Percentiles rank a stretch among this genome's conserved stretches.
These are phyloP conservation scores for Coemansia sp. DNA, from an alignment of 192 early-diverging fungal species.

Conservation along the genomic window DNA sequence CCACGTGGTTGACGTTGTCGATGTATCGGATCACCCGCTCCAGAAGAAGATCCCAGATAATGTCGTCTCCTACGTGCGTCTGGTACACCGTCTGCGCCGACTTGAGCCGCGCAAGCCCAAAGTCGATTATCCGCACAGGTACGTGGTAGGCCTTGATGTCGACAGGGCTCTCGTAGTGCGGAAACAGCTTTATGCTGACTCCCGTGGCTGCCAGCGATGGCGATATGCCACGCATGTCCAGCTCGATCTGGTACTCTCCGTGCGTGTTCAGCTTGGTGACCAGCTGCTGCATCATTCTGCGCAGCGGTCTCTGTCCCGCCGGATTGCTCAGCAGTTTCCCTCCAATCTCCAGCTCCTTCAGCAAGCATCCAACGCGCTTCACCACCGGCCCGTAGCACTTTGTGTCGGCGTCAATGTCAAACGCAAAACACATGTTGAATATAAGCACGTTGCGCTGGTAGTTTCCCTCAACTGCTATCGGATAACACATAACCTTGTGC, in stretches of 20 bases:
- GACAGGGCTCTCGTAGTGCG: constrained; percentile 34
- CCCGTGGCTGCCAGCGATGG: constrained; percentile 37
- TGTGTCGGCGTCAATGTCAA: constrained; percentile 80
- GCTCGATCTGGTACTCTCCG: constrained; percentile 50
- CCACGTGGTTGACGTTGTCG: constrained; percentile 84
- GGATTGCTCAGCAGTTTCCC: constrained; percentile 39
- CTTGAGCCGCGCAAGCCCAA: constrained; percentile 34
- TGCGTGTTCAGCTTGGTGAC: constrained; percentile 47
- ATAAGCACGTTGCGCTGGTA: constrained; percentile 81
- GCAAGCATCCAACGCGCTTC: constrained; percentile 76
- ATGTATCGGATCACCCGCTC: constrained; percentile 72
- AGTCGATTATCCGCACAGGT: constrained; percentile 40
- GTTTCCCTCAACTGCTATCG: constrained; percentile 41
- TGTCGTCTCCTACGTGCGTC: constrained; percentile 62
- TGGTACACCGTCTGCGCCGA: constrained; percentile 61
- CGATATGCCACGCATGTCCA: constrained; percentile 43
- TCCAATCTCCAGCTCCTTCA: constrained; percentile 78
- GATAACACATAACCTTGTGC: constrained; percentile 53
- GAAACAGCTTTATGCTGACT: constrained; percentile 53
- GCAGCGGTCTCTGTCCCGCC: constrained; percentile 24
- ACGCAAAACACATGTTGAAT: constrained; percentile 95
- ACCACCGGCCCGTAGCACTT: constrained; percentile 86
- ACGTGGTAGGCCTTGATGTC: constrained; percentile 36
- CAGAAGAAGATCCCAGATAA: constrained; percentile 93
- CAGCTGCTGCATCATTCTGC: constrained; percentile 47